Evolutionary conservation across 2,329 filamentous ascomycete genomes (phyloP).

Genomic region (Fusarium tupiense): DNA sequence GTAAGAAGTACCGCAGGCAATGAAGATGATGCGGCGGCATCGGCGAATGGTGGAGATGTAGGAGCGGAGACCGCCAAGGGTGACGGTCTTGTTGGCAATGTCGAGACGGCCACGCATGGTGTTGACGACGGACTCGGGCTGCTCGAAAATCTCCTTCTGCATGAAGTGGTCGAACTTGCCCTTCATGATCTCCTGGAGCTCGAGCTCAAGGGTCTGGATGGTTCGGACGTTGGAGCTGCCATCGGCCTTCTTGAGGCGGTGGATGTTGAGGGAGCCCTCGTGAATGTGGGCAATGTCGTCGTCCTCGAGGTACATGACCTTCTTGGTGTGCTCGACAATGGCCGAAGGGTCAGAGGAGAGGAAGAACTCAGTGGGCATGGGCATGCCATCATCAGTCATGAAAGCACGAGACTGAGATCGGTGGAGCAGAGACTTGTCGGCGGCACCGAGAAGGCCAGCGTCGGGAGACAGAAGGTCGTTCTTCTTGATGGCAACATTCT

Average conservation of each 20-base stretch:
- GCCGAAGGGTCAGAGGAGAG: slow-evolving; percentile 97
- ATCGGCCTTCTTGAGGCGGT: slow-evolving; percentile 96
- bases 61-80: slow-evolving; percentile 92
- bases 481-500: slow-evolving; percentile 98
- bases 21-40: slow-evolving; percentile 97
- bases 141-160: slow-evolving; percentile 99
- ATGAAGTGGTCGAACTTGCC: slow-evolving; percentile 99
- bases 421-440: slow-evolving; percentile 98
- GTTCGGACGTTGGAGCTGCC: slow-evolving; percentile 96
- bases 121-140: slow-evolving; percentile 99
- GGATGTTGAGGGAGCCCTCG: slow-evolving; percentile 98
- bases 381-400: slow-evolving; percentile 97
- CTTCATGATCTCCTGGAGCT: slow-evolving; percentile 99
- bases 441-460: slow-evolving; percentile 76
- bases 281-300: slow-evolving; percentile 99
- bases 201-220: slow-evolving; percentile 98
- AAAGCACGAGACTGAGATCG: slow-evolving; percentile 98
- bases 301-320: slow-evolving; percentile 99
- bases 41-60: slow-evolving; percentile 97
- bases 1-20: slow-evolving; percentile 97
- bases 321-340: slow-evolving; percentile 99
- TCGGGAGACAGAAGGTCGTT: slow-evolving; percentile 74
- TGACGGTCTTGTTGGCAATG: slow-evolving; percentile 91
- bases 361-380: slow-evolving; percentile 99
- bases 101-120: slow-evolving; percentile 99